Evolutionary conservation across 441 rosid species (phyloP).

Genomic region (Euphorbia celastroides): DNA sequence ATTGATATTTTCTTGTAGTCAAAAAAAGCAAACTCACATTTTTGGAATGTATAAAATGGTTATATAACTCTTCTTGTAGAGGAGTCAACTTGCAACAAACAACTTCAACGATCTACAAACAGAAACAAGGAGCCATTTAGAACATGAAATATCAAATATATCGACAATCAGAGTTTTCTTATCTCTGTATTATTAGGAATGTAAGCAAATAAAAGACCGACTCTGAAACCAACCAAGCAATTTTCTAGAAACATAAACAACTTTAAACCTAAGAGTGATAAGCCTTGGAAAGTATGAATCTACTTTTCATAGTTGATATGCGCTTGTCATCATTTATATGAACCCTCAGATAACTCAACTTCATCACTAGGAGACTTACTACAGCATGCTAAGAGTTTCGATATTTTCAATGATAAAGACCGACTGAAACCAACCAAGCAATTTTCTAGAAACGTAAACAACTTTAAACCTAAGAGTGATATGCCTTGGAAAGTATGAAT

Average conservation of each 20-base stretch:
- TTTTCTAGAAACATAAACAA: neutral
- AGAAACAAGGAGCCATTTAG: conserved; percentile 22
- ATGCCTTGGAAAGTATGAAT: too few species aligned
- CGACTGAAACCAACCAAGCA: too few species aligned
- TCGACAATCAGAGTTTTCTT: neutral
- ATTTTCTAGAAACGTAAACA: too few species aligned
- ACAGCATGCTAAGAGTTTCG: neutral
- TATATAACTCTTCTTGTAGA: conserved; percentile 77
- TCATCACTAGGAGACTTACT: neutral
- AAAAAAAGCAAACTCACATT: conserved; percentile 50
- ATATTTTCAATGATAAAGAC: conserved; percentile 3
- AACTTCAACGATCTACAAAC: conserved; percentile 87
- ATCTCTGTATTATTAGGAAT: neutral
- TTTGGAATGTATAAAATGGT: conserved; percentile 93
- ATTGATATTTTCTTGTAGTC: neutral
- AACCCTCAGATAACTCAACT: neutral
- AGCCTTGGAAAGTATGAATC: neutral
- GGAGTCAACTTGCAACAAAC: conserved; percentile 97
- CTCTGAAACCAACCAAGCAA: conserved; percentile 1
- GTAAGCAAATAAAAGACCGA: conserved; percentile 1
- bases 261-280: neutral
- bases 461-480: too few species aligned
- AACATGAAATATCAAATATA: conserved; percentile 9
- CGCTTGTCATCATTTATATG: neutral
- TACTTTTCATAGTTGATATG: neutral